Conservation (phyloP, 257 asterid species). For the Solanum infundibuliforme region DNA sequence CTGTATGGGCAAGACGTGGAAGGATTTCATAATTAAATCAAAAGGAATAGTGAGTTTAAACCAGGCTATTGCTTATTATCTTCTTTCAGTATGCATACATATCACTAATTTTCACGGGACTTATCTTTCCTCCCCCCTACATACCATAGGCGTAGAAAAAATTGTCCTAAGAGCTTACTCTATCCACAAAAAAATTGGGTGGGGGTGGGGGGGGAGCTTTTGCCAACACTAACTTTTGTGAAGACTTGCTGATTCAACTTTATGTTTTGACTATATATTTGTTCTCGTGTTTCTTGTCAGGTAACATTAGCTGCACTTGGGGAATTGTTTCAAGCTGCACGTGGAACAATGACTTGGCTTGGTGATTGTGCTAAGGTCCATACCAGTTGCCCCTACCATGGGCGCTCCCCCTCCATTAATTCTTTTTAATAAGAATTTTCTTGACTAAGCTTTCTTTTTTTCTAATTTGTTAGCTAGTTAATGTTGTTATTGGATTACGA, state of each 20-base stretch:
- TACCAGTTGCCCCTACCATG: neutral
- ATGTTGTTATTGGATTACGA: neutral
- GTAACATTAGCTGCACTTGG: slow-evolving; percentile 85
- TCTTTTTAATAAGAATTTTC: neutral
- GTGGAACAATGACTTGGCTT: slow-evolving; percentile 93
- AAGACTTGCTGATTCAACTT: neutral
- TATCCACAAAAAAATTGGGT: neutral
- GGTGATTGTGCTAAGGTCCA: slow-evolving; percentile 96
- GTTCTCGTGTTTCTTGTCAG: slow-evolving; percentile 18
- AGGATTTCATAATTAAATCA: neutral
- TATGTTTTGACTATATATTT: neutral
- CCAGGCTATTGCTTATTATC: neutral
- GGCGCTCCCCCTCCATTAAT: neutral
- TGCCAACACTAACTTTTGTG: neutral
- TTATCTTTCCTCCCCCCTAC: neutral
- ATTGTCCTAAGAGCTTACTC: neutral
- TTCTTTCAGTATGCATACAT: neutral
- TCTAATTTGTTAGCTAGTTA: neutral
- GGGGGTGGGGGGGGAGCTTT: too few species aligned
- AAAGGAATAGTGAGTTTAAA: neutral
- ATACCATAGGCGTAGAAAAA: neutral
- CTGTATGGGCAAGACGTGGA: neutral
- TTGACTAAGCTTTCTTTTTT: neutral
- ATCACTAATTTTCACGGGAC: neutral
- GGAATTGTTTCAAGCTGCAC: slow-evolving; percentile 90